phyloP scores from a whole-genome alignment of 2,329 filamentous ascomycete species.

The Diaporthe humulicola region DNA sequence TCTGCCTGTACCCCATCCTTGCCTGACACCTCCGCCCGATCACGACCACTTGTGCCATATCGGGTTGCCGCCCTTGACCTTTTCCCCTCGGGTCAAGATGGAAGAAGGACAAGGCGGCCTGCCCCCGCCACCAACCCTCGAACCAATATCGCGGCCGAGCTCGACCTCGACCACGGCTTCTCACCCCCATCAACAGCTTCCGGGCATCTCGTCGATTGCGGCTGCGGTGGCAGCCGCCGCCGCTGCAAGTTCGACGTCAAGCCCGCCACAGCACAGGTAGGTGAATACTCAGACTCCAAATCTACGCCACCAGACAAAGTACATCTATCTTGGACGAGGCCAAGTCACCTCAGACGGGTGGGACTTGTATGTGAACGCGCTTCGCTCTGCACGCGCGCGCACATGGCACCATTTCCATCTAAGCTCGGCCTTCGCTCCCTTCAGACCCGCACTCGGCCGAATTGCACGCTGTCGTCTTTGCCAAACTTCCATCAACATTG shows the following conservation, averaged over 20 bases:
- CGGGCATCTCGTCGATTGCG: slow-evolving; percentile 61
- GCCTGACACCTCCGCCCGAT: slow-evolving; percentile 43
- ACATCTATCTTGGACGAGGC: background rate
- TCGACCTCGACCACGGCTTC: slow-evolving; percentile 63
- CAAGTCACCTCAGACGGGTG: background rate
- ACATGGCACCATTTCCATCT: background rate
- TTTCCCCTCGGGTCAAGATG: slow-evolving; percentile 55
- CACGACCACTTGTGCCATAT: slow-evolving; percentile 37
- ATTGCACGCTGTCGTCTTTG: background rate
- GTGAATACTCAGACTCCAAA: slow-evolving; percentile 42
- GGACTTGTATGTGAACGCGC: background rate
- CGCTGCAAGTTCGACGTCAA: slow-evolving; percentile 48
- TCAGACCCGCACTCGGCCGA: slow-evolving; percentile 24
- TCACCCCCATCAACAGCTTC: slow-evolving; percentile 55
- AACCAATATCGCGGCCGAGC: slow-evolving; percentile 64
- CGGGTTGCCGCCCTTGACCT: slow-evolving; percentile 42
- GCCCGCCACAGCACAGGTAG: slow-evolving; percentile 62
- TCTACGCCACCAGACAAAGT: background rate
- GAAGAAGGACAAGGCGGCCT: slow-evolving; percentile 49
- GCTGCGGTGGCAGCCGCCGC: slow-evolving; percentile 48
- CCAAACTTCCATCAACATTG: background rate
- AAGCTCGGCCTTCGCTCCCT: slow-evolving; percentile 10
- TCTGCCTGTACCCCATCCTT: slow-evolving; percentile 38
- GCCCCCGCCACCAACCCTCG: slow-evolving; percentile 54
- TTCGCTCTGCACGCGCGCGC: background rate